Percentiles rank a stretch among this genome's conserved stretches.
Conservation (phyloP, 495 filamentous ascomycete species). For the Penicillium maclennaniae region DNA sequence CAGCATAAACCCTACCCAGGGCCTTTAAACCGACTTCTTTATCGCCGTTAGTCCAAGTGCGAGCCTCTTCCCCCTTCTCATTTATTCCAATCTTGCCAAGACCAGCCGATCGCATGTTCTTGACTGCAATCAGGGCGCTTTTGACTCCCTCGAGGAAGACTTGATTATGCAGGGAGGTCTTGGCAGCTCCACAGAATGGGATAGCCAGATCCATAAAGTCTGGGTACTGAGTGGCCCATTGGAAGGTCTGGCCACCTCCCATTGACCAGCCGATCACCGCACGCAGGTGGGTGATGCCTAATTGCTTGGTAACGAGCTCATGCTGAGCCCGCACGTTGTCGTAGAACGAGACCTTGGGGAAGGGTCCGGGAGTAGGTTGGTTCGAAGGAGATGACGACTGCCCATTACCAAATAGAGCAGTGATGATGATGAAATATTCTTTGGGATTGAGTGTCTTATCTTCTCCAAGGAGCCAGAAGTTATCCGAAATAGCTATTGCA, state of each 20-base stretch:
- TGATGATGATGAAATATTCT: constrained; percentile 66
- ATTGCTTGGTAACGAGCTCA: constrained; percentile 57
- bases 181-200: constrained; percentile 66
- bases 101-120: constrained; percentile 50
- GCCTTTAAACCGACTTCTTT: constrained; percentile 62
- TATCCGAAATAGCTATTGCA: constrained; percentile 52
- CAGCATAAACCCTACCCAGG: constrained; percentile 68
- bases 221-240: constrained; percentile 71
- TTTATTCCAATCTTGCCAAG: constrained; percentile 34
- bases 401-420: constrained; percentile 69
- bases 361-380: constrained; percentile 49
- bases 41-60: constrained; percentile 54
- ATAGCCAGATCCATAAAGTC: constrained; percentile 63
- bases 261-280: constrained; percentile 70
- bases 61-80: constrained; percentile 33
- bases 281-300: constrained; percentile 57
- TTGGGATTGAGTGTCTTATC: constrained; percentile 57
- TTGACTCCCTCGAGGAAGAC: constrained; percentile 74
- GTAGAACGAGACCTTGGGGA: constrained; percentile 59
- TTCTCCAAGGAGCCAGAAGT: constrained; percentile 63
- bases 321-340: constrained; percentile 70
- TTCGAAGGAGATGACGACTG: constrained; percentile 69
- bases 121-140: constrained; percentile 58
- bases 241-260: constrained; percentile 64
- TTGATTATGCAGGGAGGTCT: constrained; percentile 66